A percentile compares a stretch with the other conserved stretches of the same genome.
These are phyloP conservation scores for Yamadazyma epiphylla DNA, from an alignment of 1,139 yeast species.

Conservation along the genomic window DNA sequence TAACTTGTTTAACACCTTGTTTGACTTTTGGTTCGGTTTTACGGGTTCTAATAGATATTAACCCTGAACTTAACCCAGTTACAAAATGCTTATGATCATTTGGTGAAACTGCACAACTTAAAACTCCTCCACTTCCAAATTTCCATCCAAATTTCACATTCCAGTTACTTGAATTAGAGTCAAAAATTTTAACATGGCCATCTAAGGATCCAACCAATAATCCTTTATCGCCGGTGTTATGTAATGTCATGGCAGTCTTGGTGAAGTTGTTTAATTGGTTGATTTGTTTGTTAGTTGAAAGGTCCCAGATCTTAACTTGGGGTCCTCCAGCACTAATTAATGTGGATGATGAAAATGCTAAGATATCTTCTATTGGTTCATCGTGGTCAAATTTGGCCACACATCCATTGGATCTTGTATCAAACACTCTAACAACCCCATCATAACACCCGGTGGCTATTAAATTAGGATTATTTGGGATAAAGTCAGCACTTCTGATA, in stretches of 20 bases:
- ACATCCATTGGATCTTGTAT: conserved; percentile 58
- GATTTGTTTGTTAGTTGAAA: conserved; percentile 67
- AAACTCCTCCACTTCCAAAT: conserved; percentile 82
- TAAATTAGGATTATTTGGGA: conserved; percentile 70
- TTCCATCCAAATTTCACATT: conserved; percentile 97
- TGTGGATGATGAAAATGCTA: conserved; percentile 76
- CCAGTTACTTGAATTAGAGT: conserved; percentile 70
- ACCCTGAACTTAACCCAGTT: conserved; percentile 90
- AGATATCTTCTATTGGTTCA: conserved; percentile 80
- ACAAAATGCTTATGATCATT: conserved; percentile 73
- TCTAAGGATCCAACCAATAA: conserved; percentile 90
- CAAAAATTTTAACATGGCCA: conserved; percentile 95
- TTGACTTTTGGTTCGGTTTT: conserved; percentile 60
- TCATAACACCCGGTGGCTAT: conserved; percentile 95
- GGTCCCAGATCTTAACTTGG: conserved; percentile 86
- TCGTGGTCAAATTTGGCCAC: conserved; percentile 36
- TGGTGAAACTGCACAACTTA: conserved; percentile 88
- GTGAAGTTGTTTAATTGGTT: conserved; percentile 77
- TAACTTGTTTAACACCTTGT: conserved; percentile 46
- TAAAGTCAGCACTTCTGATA: conserved; percentile 75
- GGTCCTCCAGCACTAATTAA: conserved; percentile 87
- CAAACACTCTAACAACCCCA: conserved; percentile 82
- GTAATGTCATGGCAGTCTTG: conserved; percentile 85
- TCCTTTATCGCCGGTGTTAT: conserved; percentile 68
- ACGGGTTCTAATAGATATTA: conserved; percentile 83